phyloP scores from a whole-genome alignment of 768 basidiomycete genomes.

The Panellus pusillus region DNA sequence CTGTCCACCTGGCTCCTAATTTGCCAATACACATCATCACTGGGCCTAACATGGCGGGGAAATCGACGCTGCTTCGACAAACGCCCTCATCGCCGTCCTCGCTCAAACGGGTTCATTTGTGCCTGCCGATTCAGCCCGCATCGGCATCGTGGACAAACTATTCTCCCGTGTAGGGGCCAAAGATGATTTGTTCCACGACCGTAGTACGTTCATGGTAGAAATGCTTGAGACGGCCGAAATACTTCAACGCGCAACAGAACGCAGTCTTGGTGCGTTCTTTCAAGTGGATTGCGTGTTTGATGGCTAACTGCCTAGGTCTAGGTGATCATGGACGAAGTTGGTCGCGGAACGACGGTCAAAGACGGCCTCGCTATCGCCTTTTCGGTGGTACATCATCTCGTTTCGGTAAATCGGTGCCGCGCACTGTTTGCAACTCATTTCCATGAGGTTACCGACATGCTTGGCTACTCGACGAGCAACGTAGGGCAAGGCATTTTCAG shows the following conservation, averaged over 20 bases:
- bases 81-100: constrained; percentile 87
- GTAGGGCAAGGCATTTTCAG: constrained; percentile 49
- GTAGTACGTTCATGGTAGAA: constrained; percentile 98
- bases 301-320: constrained; percentile 27
- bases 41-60: constrained; percentile 95
- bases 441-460: constrained; percentile 87
- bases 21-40: constrained; percentile 82
- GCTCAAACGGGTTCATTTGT: constrained; percentile 95
- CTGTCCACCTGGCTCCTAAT: constrained; percentile 56
- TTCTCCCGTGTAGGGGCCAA: constrained; percentile 95
- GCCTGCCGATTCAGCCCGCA: constrained; percentile 75
- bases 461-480: constrained; percentile 56
- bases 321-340: constrained; percentile 99
- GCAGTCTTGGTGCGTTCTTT: constrained; percentile 67
- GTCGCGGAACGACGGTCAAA: constrained; percentile 88
- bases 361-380: constrained; percentile 95
- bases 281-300: background rate
- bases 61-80: constrained; percentile 91
- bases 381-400: constrained; percentile 81
- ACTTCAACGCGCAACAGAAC: constrained; percentile 75
- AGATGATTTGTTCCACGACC: constrained; percentile 90
- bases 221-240: constrained; percentile 96
- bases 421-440: constrained; percentile 99
- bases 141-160: constrained; percentile 88
- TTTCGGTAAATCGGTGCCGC: constrained; percentile 68